Percentiles rank a stretch among this genome's conserved stretches.
Conservation (phyloP, 2,329 filamentous ascomycete species). For the Clarireedia sp. region DNA sequence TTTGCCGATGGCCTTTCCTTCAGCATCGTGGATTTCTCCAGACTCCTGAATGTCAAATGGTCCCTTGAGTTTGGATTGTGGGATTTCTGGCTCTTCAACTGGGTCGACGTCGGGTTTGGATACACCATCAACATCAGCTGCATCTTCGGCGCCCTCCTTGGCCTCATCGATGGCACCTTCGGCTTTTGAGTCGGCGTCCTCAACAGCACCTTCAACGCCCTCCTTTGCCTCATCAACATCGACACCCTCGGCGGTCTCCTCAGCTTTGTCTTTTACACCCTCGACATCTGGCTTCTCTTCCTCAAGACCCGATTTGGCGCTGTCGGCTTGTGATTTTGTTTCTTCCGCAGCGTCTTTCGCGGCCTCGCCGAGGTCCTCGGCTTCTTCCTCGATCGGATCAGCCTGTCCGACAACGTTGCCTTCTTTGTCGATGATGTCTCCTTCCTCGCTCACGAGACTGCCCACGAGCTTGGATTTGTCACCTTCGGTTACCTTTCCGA, state of each 20-base stretch:
- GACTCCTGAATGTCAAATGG: constrained; percentile 8
- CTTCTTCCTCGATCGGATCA: constrained; percentile 4
- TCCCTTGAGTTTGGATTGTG: constrained; percentile 5
- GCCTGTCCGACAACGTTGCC: constrained; percentile 37
- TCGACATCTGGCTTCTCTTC: constrained; percentile 31
- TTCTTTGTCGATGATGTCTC: constrained; percentile 49
- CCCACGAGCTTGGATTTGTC: constrained; percentile 46
- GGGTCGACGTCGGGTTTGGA: constrained; percentile 30
- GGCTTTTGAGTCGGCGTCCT: background rate
- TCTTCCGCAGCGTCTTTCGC: background rate
- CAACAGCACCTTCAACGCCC: constrained; percentile 33
- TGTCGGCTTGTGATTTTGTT: constrained; percentile 2
- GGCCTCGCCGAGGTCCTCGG: background rate
- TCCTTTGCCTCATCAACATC: constrained; percentile 36
- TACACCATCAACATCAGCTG: background rate
- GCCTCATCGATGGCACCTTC: constrained; percentile 19
- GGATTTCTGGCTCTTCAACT: background rate
- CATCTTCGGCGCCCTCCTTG: constrained; percentile 40
- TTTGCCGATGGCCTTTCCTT: constrained; percentile 5
- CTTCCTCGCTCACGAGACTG: constrained; percentile 30
- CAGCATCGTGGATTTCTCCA: constrained; percentile 2
- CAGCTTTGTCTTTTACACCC: constrained; percentile 3
- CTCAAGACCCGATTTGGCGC: constrained; percentile 8
- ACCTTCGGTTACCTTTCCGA: constrained; percentile 55
- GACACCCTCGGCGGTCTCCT: background rate